Conservation (phyloP, 192 early-diverging fungal species). For the Mortierella claussenii region DNA sequence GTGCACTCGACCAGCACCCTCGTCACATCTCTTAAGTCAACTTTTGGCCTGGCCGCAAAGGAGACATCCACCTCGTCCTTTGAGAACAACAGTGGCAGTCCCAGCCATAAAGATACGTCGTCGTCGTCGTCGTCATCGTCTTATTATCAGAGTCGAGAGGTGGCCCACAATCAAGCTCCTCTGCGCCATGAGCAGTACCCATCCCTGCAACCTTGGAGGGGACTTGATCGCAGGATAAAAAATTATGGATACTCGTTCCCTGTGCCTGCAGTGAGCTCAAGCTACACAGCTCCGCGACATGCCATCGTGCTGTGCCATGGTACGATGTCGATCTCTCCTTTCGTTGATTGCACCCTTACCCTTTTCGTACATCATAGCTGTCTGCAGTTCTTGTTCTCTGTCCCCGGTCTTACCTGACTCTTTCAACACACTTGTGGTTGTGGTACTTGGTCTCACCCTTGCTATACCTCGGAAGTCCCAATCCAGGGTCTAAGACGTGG, state of each 20-base stretch:
- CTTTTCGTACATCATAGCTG: no score
- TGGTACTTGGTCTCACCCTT: no score
- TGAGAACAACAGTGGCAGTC: no score
- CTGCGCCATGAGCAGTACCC: conserved; percentile 36
- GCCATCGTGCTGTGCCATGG: conserved; percentile 92
- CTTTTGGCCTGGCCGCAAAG: conserved; percentile 10
- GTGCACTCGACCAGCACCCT: conserved; percentile 29
- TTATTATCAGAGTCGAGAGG: conserved; percentile 13
- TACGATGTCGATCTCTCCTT: no score
- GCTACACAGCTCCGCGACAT: conserved; percentile 79
- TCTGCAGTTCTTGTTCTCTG: not conserved
- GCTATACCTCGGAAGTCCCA: no score
- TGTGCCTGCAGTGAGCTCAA: conserved; percentile 54
- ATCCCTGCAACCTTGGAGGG: conserved; percentile 43
- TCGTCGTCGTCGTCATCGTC: not conserved
- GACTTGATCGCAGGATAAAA: conserved; percentile 64
- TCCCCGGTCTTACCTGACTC: no score
- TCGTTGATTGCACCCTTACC: no score
- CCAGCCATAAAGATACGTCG: not conserved
- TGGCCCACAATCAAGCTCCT: conserved; percentile 2
- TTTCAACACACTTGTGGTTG: no score
- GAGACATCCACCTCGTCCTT: not conserved
- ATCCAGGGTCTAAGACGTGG: no score
- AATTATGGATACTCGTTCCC: conserved; percentile 54
- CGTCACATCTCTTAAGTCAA: conserved; percentile 29